These are phyloP conservation scores for Phytophthora hibernalis DNA, from an alignment of 352 stramenopile species.

Conservation along the genomic window DNA sequence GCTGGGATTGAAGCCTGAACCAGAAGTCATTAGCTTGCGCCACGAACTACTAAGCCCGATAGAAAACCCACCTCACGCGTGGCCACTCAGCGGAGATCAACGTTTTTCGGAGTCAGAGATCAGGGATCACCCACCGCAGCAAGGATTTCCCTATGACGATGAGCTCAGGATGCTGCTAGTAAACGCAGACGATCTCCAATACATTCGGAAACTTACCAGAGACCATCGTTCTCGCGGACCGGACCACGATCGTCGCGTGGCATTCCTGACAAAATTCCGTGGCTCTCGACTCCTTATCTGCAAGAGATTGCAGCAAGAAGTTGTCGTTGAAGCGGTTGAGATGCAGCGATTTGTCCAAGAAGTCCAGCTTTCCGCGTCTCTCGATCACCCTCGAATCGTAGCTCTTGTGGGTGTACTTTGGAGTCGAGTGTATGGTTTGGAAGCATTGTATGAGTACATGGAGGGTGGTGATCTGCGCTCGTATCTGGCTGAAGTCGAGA, in stretches of 20 bases:
- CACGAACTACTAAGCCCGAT: conserved; percentile 19
- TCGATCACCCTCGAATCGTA: conserved; percentile 58
- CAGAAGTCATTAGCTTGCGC: conserved; percentile 18
- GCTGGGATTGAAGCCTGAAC: conserved; percentile 6
- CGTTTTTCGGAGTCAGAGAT: conserved; percentile 15
- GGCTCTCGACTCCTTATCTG: conserved; percentile 37
- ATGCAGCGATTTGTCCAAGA: conserved; percentile 47
- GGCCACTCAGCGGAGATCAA: conserved; percentile 7
- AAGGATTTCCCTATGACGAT: conserved; percentile 12
- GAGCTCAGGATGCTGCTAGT: conserved; percentile 31
- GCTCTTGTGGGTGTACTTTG: conserved; percentile 55
- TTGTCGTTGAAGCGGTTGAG: conserved; percentile 34
- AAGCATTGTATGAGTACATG: conserved; percentile 76
- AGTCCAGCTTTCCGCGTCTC: conserved; percentile 47
- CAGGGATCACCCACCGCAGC: neutral
- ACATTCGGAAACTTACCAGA: conserved; percentile 40
- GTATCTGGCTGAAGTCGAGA: conserved; percentile 37
- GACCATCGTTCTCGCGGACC: conserved; percentile 14
- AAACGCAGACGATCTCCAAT: conserved; percentile 50
- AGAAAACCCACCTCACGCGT: conserved; percentile 1
- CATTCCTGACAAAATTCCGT: conserved; percentile 52
- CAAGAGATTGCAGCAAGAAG: conserved; percentile 50
- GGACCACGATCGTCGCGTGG: conserved; percentile 15
- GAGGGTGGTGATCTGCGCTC: conserved; percentile 55
- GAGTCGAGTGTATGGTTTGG: conserved; percentile 51